Base-by-base conservation (phyloP, 2,329 filamentous ascomycete genomes). In the Fusarium sp. region DNA sequence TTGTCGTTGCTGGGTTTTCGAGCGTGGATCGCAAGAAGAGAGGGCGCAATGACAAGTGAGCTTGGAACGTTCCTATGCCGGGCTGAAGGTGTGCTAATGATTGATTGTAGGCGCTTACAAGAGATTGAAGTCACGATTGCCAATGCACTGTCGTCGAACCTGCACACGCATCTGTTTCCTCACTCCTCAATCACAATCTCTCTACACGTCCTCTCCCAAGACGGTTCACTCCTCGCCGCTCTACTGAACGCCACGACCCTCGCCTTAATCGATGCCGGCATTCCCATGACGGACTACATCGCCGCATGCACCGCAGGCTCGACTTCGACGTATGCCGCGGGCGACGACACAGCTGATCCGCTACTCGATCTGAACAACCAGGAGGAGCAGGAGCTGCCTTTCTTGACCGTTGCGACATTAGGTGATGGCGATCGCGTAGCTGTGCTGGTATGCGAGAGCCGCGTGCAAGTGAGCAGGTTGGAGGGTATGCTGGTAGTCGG, bases 401-500 rank as follows among this genome's bases (percentile, higher is more conserved):
- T 90, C 67, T 74, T 98, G 66, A 98, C 94, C 0, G 87, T 97
- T 0, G 95, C 87, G 1, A 96, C 93, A 3, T 79, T 92, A 17
- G 90, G 91, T 2, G 84, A 82, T 6, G 86, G 82, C 43, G 91
- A 94, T 71, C 88, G 88, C 68, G 88, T 98, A 3, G 88, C 86
- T 3, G 89, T 93, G 7, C 77, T 96, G 62, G 84, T 93, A 11
- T 91, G 96, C 82, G 95, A 98, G 81, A 95, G 89, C 50, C 86
- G 92, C 43, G 88, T 97, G n/a, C 90, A 96, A 75, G 86, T 90
- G 62, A 83, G 83, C 54, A 84, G 93, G 53, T 73, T 98, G 57
- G 94, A 99, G 78, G 91, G 91, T 1, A 96, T 99, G 93, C 79
- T 99, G 68, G 92, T 91, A 0, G 92, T 97, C 1, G 94, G 90